Evolutionary conservation across 805 yeast species (phyloP), one percentile per base, ranked within the genome.

Genomic region (Yarrowia sp.): DNA sequence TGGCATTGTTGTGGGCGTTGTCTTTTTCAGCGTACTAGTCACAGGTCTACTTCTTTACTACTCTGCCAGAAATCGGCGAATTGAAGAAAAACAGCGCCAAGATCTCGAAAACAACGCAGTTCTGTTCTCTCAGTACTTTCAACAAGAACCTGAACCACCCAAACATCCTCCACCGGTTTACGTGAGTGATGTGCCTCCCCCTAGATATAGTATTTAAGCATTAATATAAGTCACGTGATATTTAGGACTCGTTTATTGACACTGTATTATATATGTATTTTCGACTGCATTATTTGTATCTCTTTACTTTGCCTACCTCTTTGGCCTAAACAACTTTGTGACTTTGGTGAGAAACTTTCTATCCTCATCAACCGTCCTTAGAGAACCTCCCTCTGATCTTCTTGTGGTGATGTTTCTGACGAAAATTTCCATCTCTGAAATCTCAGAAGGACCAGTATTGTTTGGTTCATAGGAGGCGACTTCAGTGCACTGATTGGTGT

Each of bases 341-440:
- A 56, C 63, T 19, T 56, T 56, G 9, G 63, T 41, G 15, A 56
- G 15, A 26, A 56, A 41, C 63, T 56, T 56, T 9, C 48, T 8
- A n/a, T 56, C 63, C 15, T 41, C 48, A 2, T 56, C 48, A 4
- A 26, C 26, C 1, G 48, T 42, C 3, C 32, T n/a, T 8, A 41
- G 10, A 0, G 48, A 42, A 4, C 40, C 63, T 1, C 48, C 38
- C 5, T 42, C 48, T 4, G 48, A 22, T 8, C 16, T 41, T n/a
- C 48, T 15, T n/a, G 63, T 56, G 9, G 63, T 56, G 8, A 56
- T 56, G 8, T 56, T 56, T 10, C 63, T n/a, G 9, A 56, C 63
- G n/a, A 56, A 56, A 9, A 56, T 56, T n/a, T 56, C 63, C 63
- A 56, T 56, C n/a, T 56, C 48, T 2, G 63, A 56, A 15, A 56